Evolutionary conservation across 805 yeast species (phyloP).

Genomic region (Kazachstania africana): DNA sequence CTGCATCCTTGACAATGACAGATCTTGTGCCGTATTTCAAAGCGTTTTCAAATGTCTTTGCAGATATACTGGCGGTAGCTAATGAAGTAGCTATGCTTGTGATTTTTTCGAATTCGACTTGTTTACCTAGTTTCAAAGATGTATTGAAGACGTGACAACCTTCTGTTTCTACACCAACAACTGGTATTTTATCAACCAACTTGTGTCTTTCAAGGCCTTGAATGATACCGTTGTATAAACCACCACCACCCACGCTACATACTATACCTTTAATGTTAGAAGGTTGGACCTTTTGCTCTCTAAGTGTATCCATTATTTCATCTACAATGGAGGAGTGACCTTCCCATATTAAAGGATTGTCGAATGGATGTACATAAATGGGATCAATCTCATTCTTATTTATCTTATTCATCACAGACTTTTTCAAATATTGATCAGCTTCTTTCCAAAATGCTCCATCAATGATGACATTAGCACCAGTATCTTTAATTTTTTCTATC

Average conservation of each 20-base stretch:
- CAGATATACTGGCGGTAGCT: conserved; percentile 49
- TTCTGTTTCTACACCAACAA: conserved; percentile 46
- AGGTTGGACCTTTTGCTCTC: conserved; percentile 12
- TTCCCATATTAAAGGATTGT: conserved; percentile 40
- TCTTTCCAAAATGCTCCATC: conserved; percentile 38
- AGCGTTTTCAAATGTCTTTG: conserved; percentile 36
- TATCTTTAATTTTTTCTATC: conserved; percentile 25
- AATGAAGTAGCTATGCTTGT: conserved; percentile 51
- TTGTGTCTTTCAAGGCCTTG: conserved; percentile 31
- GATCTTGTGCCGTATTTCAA: conserved; percentile 31
- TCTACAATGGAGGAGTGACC: conserved; percentile 41
- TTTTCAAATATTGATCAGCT: conserved; percentile 35
- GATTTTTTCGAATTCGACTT: conserved; percentile 34
- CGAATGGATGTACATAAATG: conserved; percentile 46
- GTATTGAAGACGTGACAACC: conserved; percentile 49
- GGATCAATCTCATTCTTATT: conserved; percentile 19
- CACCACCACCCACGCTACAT: conserved; percentile 50
- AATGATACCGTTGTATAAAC: conserved; percentile 41
- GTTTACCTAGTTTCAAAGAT: conserved; percentile 36
- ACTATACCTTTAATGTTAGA: conserved; percentile 33
- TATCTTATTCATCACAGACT: conserved; percentile 17
- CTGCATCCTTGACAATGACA: conserved; percentile 38
- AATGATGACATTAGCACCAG: conserved; percentile 40
- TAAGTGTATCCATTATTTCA: conserved; percentile 27
- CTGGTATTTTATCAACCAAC: conserved; percentile 27